These are phyloP conservation scores for Dothistroma pini DNA, from an alignment of 2,329 filamentous ascomycete genomes.

Conservation along the genomic window DNA sequence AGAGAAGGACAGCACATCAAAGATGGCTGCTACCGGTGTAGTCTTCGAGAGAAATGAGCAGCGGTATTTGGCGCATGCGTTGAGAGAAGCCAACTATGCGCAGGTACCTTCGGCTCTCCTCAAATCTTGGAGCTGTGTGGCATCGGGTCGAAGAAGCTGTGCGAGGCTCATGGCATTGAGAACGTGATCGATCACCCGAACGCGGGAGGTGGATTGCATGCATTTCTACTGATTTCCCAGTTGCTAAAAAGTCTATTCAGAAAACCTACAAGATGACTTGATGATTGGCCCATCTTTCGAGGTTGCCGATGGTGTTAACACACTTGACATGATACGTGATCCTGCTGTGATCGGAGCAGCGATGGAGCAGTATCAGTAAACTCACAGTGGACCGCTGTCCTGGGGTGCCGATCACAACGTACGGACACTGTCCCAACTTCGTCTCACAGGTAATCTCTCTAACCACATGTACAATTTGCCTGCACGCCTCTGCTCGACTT, in stretches of 20 bases:
- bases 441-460: neutral
- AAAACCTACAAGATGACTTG: conserved; percentile 19
- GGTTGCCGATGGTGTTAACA: conserved; percentile 20
- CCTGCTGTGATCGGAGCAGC: conserved; percentile 2
- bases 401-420: neutral
- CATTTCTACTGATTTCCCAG: conserved; percentile 16
- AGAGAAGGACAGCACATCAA: conserved; percentile 29
- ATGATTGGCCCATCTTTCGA: conserved; percentile 23
- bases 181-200: conserved; percentile 17
- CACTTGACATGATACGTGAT: conserved; percentile 8
- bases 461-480: neutral
- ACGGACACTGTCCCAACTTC: neutral
- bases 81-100: conserved; percentile 54
- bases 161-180: conserved; percentile 17
- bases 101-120: conserved; percentile 36
- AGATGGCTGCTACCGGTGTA: conserved; percentile 24
- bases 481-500: conserved; percentile 10
- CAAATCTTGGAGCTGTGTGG: conserved; percentile 41
- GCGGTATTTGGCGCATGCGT: conserved; percentile 22
- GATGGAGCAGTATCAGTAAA: conserved; percentile 5
- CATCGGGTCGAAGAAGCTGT: conserved; percentile 28
- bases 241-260: neutral
- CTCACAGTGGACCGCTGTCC: conserved; percentile 8
- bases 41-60: conserved; percentile 34
- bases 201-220: conserved; percentile 23